Base-by-base conservation (phyloP, 2,329 filamentous ascomycete species). In the Penicillium sp. region DNA sequence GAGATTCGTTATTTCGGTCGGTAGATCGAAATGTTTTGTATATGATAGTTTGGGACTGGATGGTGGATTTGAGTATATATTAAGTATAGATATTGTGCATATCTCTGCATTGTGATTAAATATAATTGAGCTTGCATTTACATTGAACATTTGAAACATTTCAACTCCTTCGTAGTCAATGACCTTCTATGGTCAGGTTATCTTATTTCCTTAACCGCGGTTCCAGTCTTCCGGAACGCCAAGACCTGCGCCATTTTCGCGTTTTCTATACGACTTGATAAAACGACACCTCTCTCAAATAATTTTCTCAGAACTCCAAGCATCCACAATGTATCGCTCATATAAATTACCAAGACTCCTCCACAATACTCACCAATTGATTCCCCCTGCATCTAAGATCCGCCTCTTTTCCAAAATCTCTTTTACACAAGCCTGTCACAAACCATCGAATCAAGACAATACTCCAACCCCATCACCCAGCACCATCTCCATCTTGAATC, bases 1-100 rank as follows among this genome's bases (percentile, higher is more conserved):
- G 83, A 85, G 71, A 58, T 80, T 62, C 80, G 70, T 67, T 65
- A 69, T 44, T 77, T 78, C 58, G 71, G 75, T 52, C 67, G 78
- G 57, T 81, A 75, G 49, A 51, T 47, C 25, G 50, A n/a, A 25
- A 47, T 53, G 37, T 29, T 42, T 49, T 45, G 27, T 64, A 55
- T 62, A 60, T 63, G 61, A 29, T 43, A 35, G 19, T 26, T 48
- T 11, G 19, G 50, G 42, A 39, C 39, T 14, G 21, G 48, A 16
- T 9, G 13, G n/a, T 53, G 50, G 37, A n/a, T 49, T 26, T 54
- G 3, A 21, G n/a, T 48, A 6, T 43, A 19, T 52, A 7, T 50
- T 50, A 25, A 3, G 13, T 16, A 25, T 37, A 48, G 29, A 23
- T 49, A 37, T 6, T 13, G 47, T 49, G 47, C 16, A 35, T 35